Base-by-base conservation (phyloP, 208 protist species). In the Leishmania tarentolae region DNA sequence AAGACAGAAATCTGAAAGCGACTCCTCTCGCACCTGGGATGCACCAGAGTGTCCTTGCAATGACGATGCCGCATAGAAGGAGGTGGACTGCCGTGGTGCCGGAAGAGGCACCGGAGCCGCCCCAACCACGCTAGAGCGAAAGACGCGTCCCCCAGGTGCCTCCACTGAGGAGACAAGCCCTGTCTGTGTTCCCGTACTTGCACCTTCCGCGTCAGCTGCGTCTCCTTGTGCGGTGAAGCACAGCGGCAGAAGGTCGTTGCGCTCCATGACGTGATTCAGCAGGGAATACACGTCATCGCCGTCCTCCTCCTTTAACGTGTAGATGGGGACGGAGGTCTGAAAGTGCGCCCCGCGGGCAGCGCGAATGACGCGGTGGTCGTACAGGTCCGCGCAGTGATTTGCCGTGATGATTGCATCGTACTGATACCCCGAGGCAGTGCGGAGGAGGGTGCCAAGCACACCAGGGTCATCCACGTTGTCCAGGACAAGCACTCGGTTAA, bases 381-480 rank as follows among this genome's bases (percentile, higher is more conserved):
- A 98, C 71, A 97, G 75, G 83, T 98, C 95, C 3, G 91, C 92
- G 75, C 93, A 98, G 89, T 98, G 92, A 73, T 97, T 97, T 0
- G 90, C 95, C 24, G 90, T 75, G 79, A 98, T 92, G 79, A 98
- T 90, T 1, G 88, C 92, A 71, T 98, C 95, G 83, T 98, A 98
- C 59, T 95, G 91, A 82, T 96, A 96, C 2, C 90, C 93, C 13
- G 86, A 85, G 42, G 95, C 93, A 24, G 93, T 94, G 65, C 95
- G 87, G 44, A 98, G 80, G 24, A 98, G 52, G 24, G 95, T 97
- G 40, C 95, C 95, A 0, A 98, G 83, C 47, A 90, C 65, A 40
- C 95, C 95, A 13, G 92, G 88, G 81, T 98, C 95, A 70, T 93
- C 88, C 5, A 98, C 91, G 82, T 98, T 98, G 84, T 98, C 95